Evolutionary conservation across 495 filamentous ascomycete genomes (phyloP).

Genomic region (Staphylotrichum longicolle): DNA sequence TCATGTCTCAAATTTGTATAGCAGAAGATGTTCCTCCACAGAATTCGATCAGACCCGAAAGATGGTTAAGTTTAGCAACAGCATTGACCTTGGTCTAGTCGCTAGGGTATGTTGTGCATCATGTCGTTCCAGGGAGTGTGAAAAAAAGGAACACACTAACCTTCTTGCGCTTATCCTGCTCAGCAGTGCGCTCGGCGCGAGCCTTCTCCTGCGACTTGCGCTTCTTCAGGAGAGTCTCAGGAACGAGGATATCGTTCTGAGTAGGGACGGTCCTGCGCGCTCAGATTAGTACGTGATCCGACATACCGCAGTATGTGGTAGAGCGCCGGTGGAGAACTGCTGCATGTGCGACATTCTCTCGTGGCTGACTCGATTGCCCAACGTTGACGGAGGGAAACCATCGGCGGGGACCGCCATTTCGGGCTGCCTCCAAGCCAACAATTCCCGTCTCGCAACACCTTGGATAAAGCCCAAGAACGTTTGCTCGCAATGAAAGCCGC

Average conservation of each 20-base stretch:
- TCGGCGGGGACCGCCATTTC: neutral
- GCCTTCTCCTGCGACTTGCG: conserved; percentile 99
- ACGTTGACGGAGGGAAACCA: conserved; percentile 63
- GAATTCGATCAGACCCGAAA: conserved; percentile 91
- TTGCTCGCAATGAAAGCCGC: conserved; percentile 39
- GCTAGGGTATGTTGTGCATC: conserved; percentile 69
- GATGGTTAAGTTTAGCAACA: conserved; percentile 91
- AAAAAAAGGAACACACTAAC: conserved; percentile 54
- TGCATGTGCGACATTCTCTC: conserved; percentile 87
- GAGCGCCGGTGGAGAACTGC: conserved; percentile 89
- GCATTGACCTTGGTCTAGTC: conserved; percentile 93
- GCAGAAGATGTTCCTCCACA: conserved; percentile 28
- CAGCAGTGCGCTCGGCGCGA: conserved; percentile 77
- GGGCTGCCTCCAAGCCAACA: conserved; percentile 27
- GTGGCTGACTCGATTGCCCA: conserved; percentile 77
- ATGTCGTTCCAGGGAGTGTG: conserved; percentile 33
- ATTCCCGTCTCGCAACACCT: conserved; percentile 81
- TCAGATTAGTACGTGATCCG: conserved; percentile 67
- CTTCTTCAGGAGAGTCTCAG: conserved; percentile 99
- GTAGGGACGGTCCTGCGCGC: conserved; percentile 74
- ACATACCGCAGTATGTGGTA: conserved; percentile 58
- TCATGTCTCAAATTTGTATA: conserved; percentile 12
- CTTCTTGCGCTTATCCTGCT: conserved; percentile 82
- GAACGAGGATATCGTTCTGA: conserved; percentile 88
- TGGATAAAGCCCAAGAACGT: conserved; percentile 58